These are phyloP conservation scores for Balamuthia mandrillaris DNA, from an alignment of 208 protist genomes.

Conservation along the genomic window DNA sequence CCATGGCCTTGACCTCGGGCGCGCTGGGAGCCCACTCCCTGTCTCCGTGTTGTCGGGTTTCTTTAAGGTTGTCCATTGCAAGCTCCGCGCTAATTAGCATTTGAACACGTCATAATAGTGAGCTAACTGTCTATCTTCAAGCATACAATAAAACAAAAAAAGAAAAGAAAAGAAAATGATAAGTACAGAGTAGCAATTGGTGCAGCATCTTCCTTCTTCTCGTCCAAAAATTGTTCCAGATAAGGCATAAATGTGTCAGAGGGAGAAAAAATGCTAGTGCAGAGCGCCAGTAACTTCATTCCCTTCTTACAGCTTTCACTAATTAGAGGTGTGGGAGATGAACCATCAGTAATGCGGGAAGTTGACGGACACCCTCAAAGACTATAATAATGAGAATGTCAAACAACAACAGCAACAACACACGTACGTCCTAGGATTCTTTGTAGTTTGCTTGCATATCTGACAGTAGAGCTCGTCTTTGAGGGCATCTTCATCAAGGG, in stretches of 20 bases:
- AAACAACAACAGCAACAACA: background rate
- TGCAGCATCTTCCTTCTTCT: background rate
- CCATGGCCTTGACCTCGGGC: too few species aligned
- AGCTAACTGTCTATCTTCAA: too few species aligned
- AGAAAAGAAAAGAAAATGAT: background rate
- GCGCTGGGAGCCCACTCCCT: too few species aligned
- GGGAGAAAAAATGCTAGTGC: constrained; percentile 8
- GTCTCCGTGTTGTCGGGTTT: too few species aligned
- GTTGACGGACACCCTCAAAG: background rate
- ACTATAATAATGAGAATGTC: too few species aligned
- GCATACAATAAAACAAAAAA: background rate
- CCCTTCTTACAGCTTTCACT: constrained; percentile 35
- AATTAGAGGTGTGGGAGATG: background rate
- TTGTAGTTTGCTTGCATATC: constrained; percentile 21
- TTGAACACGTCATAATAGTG: too few species aligned
- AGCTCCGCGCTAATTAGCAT: too few species aligned
- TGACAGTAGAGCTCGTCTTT: constrained; percentile 22
- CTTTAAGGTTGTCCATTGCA: too few species aligned
- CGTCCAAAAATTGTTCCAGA: constrained; percentile 28
- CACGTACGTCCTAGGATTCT: background rate
- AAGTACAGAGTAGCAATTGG: background rate
- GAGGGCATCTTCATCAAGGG: background rate
- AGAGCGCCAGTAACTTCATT: constrained; percentile 9
- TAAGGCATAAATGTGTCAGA: background rate
- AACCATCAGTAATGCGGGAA: background rate